These are phyloP conservation scores for Rhizopus sp. DNA, from an alignment of 371 early-diverging fungal genomes.

Conservation along the genomic window DNA sequence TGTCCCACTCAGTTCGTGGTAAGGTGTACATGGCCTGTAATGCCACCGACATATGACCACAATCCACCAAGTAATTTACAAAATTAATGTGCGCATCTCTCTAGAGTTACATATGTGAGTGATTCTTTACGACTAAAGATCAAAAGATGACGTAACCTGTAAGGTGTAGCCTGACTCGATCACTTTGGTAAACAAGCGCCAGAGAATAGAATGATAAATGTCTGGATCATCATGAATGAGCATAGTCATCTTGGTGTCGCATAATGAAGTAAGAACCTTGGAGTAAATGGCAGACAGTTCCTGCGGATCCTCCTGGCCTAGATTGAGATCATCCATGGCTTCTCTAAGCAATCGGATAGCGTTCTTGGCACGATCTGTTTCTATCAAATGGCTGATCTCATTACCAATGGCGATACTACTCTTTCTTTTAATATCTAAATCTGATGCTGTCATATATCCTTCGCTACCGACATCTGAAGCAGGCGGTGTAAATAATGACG, in stretches of 20 bases:
- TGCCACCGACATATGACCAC: conserved; percentile 21
- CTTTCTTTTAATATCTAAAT: conserved; percentile 1
- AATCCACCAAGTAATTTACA: conserved; percentile 26
- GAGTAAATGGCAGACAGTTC: conserved; percentile 36
- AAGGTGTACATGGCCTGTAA: conserved; percentile 43
- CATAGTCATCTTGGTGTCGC: conserved; percentile 25
- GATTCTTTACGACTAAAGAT: background rate
- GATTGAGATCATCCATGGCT: conserved; percentile 21
- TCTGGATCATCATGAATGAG: conserved; percentile 27
- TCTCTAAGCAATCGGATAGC: conserved; percentile 30
- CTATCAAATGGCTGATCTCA: conserved; percentile 25
- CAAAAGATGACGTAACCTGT: conserved; percentile 17
- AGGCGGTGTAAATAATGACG: conserved; percentile 1
- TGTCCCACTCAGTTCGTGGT: conserved; percentile 39
- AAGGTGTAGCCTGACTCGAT: conserved; percentile 42
- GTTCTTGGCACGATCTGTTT: conserved; percentile 29
- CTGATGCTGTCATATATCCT: background rate
- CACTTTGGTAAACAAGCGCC: conserved; percentile 42
- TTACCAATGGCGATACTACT: conserved; percentile 29
- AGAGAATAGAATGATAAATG: conserved; percentile 33
- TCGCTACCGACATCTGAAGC: background rate
- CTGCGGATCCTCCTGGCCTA: conserved; percentile 13
- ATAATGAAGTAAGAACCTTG: conserved; percentile 31
- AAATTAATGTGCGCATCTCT: conserved; percentile 32
- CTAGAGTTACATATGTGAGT: conserved; percentile 4